Evolutionary conservation across 129 eudicot genomes (phyloP).

Genomic region (Flaveria sonorensis): DNA sequence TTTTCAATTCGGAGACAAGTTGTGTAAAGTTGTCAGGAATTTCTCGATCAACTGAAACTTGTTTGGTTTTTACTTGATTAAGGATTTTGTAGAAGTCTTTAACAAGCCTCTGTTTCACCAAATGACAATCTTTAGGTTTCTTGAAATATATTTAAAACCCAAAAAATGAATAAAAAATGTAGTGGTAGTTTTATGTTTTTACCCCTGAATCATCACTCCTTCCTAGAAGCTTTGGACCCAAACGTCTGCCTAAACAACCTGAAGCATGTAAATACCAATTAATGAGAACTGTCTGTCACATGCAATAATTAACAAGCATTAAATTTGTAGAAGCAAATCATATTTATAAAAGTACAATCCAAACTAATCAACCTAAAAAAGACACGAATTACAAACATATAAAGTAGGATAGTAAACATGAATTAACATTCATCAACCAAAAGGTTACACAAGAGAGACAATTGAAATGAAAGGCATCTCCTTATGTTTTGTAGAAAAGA

Average conservation of each 20-base stretch:
- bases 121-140: constrained; percentile 22
- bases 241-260: constrained; percentile 98
- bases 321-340: constrained; percentile 2
- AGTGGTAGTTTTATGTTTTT: constrained; percentile 47
- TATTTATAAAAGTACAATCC: not conserved
- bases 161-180: not conserved
- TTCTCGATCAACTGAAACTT: constrained; percentile 63
- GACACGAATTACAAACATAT: constrained; percentile 6
- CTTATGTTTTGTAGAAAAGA: not conserved
- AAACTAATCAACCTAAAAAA: constrained; percentile 10
- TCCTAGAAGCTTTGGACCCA: constrained; percentile 96
- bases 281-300: constrained; percentile 19
- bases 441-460: constrained; percentile 4
- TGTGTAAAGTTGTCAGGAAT: constrained; percentile 86
- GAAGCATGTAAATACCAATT: constrained; percentile 28
- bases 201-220: constrained; percentile 94
- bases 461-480: not conserved
- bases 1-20: constrained; percentile 85
- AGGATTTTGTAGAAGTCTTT: constrained; percentile 79
- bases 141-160: constrained; percentile 19
- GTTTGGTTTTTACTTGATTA: constrained; percentile 83
- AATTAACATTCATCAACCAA: constrained; percentile 4
- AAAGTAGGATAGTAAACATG: constrained; percentile 5
- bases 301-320: constrained; percentile 26
- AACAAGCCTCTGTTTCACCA: constrained; percentile 74